phyloP scores from a whole-genome alignment of 176 grass and related monocot genomes.

The Otatea glauca region DNA sequence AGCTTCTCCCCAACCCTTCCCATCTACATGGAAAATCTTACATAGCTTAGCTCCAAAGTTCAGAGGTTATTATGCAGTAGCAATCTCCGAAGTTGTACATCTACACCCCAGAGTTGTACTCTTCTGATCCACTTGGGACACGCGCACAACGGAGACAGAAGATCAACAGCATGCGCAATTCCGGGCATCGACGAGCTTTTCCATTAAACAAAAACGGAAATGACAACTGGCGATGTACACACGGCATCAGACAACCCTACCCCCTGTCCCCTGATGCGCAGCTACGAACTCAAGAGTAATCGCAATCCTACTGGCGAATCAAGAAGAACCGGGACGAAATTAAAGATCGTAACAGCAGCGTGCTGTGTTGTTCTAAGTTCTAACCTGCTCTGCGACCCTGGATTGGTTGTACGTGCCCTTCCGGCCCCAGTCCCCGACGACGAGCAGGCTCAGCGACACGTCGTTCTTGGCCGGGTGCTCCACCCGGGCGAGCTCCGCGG shows the following conservation, averaged over 20 bases:
- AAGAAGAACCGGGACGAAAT: not conserved
- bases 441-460: slow-evolving; percentile 67
- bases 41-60: not conserved
- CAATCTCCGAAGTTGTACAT: not conserved
- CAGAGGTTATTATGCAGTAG: not conserved
- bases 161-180: not conserved
- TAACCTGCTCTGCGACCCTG: slow-evolving; percentile 71
- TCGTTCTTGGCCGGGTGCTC: slow-evolving; percentile 57
- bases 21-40: slow-evolving; percentile 53
- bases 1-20: slow-evolving; percentile 64
- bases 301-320: not conserved
- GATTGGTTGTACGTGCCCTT: slow-evolving; percentile 78
- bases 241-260: not conserved
- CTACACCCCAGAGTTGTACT: not conserved
- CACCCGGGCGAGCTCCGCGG: slow-evolving; percentile 50
- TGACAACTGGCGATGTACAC: slow-evolving; percentile 13
- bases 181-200: not conserved
- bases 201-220: not conserved
- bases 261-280: not conserved
- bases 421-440: slow-evolving; percentile 90
- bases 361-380: no score
- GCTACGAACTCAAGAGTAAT: not conserved
- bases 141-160: not conserved
- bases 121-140: not conserved
- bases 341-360: not conserved